Evolutionary conservation across 2,329 filamentous ascomycete species (phyloP), one percentile per base, ranked within the genome.

Genomic region (Aspergillus sergii): DNA sequence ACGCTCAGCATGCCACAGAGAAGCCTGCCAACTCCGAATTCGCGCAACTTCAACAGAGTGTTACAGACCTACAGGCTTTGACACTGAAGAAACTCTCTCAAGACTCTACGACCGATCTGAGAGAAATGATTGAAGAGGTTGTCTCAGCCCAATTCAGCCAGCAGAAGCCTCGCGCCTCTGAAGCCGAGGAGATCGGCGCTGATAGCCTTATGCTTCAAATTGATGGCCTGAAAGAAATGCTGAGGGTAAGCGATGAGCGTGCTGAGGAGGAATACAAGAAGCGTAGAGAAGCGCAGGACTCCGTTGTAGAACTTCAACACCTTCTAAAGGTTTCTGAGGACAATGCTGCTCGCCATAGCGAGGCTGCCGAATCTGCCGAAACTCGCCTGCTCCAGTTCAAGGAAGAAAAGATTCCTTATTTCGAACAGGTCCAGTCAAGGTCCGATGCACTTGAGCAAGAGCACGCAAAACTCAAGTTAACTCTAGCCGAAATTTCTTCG

Each of bases 221-320:
- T 26, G 80, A 85, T 43, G 89, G 91, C 51, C 83, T 94, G 1
- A 91, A 93, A 73, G 88, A 88, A 53, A 88, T 88, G 73, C 81
- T 92, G 53, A 85, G 85, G 63, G 78, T 85, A 11, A 86, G 90
- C 41, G 88, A 92, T 68, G 82, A 84, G 41, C 84, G 85, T 61
- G 85, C 84, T 1, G 89, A 93, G 66, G 79, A 86, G 58, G 90
- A 94, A 70, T 79, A 89, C 63, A 81, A 84, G 51, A 79, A 80
- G 55, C 87, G 91, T 63, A 86, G 90, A 59, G 83, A 87, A 39
- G 89, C 89, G 1, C 91, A 94, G 74, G 91, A 94, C 71, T 86
- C 87, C 64, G 81, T 92, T 16, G 86, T 89, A 6, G 90, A 94
- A 72, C 84, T 89, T n/a, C 89, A 93, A 76, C 84, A 88, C 60